These are phyloP conservation scores for Solanum habrochaites DNA, from an alignment of 257 asterid species.

Conservation along the genomic window DNA sequence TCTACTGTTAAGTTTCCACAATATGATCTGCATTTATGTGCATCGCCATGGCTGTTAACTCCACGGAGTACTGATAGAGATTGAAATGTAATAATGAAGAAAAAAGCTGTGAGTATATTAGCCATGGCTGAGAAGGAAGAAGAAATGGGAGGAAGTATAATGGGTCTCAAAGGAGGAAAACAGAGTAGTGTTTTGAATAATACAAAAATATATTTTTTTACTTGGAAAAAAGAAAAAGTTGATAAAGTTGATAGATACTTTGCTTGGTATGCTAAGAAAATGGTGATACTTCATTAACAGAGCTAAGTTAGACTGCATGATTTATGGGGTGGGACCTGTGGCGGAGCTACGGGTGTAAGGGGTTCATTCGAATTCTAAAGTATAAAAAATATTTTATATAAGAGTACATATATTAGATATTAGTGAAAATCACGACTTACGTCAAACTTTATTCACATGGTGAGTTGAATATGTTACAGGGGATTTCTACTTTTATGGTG, in stretches of 20 bases:
- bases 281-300: not conserved
- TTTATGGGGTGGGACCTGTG: not conserved
- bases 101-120: slow-evolving; percentile 4
- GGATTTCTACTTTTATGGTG: slow-evolving; percentile 14
- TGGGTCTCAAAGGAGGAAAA: not conserved
- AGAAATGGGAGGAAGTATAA: not conserved
- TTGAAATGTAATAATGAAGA: slow-evolving; percentile 7
- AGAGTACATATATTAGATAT: not conserved
- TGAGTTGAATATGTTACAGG: not conserved
- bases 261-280: slow-evolving; percentile 38
- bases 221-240: not conserved
- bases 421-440: not conserved
- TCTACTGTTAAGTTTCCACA: slow-evolving; percentile 80
- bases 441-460: slow-evolving; percentile 7
- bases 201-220: not conserved
- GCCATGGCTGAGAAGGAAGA: slow-evolving; percentile 27
- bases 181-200: not conserved
- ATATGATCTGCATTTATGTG: slow-evolving; percentile 56
- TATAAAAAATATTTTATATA: not conserved
- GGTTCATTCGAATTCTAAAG: not conserved
- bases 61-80: not conserved
- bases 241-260: slow-evolving; percentile 31
- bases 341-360: not conserved
- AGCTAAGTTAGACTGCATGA: not conserved
- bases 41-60: slow-evolving; percentile 20